phyloP scores from a whole-genome alignment of 1,284 basidiomycete species.

The Rhizopogon parksii region DNA sequence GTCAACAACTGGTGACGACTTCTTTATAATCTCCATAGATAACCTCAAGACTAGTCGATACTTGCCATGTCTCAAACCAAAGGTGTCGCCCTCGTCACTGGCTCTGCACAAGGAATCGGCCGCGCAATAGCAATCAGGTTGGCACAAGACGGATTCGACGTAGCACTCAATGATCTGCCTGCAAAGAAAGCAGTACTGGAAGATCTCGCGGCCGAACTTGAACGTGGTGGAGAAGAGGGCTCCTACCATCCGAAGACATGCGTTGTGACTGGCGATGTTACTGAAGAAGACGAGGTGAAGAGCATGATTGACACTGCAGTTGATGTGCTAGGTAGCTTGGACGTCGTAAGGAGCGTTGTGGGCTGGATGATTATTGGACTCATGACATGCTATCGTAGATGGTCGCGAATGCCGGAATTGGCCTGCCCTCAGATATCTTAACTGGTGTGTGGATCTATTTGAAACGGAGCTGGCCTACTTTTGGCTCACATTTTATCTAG shows the following conservation, averaged over 20 bases:
- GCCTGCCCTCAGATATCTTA: not conserved
- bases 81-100: no score
- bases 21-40: no score
- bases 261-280: constrained; percentile 1
- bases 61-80: no score
- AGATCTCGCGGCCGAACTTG: constrained; percentile 10
- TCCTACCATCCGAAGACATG: constrained; percentile 9
- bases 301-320: constrained; percentile 1
- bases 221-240: not conserved
- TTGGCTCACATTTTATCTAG: no score
- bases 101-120: not conserved
- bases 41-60: no score
- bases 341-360: constrained; percentile 15
- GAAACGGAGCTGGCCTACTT: no score
- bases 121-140: constrained; percentile 3
- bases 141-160: constrained; percentile 12
- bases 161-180: constrained; percentile 23
- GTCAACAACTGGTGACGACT: no score
- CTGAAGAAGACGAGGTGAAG: constrained; percentile 7
- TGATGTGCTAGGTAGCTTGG: not conserved
- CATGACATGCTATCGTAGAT: constrained; percentile 8
- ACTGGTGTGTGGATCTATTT: no score
- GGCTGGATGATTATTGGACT: not conserved
- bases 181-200: constrained; percentile 13
- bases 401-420: constrained; percentile 20